A percentile compares a stretch with the other conserved stretches of the same genome.
Conservation (phyloP, 2,329 filamentous ascomycete species). For the Emydomyces testavorans region DNA sequence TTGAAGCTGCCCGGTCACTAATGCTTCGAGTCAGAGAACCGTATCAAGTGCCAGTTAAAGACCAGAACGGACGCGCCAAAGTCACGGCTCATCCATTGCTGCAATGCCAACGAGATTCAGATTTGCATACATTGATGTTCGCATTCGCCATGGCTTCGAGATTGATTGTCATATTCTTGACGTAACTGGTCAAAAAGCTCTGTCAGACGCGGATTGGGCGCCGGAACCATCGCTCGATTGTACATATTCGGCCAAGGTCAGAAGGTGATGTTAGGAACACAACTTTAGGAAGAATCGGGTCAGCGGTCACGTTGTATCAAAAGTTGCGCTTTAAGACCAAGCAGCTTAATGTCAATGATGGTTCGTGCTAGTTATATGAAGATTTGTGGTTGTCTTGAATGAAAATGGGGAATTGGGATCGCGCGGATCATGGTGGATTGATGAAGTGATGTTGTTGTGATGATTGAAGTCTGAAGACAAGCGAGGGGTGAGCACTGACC, state of each 20-base stretch:
- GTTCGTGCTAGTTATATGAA: not conserved
- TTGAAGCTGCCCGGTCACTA: conserved; percentile 80
- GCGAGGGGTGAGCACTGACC: conserved; percentile 14
- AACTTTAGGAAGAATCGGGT: not conserved
- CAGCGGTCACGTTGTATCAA: not conserved
- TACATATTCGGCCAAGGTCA: conserved; percentile 52
- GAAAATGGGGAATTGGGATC: not conserved
- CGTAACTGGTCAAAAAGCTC: conserved; percentile 88
- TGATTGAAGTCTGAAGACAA: conserved; percentile 3
- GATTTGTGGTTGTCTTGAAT: not conserved
- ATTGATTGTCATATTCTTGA: conserved; percentile 78
- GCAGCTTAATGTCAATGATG: not conserved
- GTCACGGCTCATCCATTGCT: not conserved
- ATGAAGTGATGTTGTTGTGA: conserved; percentile 8
- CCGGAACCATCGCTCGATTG: conserved; percentile 63
- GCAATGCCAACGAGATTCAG: conserved; percentile 1
- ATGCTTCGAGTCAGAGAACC: not conserved
- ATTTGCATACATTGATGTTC: conserved; percentile 77
- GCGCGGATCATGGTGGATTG: not conserved
- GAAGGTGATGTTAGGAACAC: not conserved
- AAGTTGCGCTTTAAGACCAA: not conserved
- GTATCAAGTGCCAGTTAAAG: not conserved
- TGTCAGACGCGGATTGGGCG: conserved; percentile 61
- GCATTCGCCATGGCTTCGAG: conserved; percentile 70
- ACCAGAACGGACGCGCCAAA: not conserved